Evolutionary conservation across 1,284 basidiomycete genomes (phyloP).

Genomic region (Sanghuangporus sanghuang): DNA sequence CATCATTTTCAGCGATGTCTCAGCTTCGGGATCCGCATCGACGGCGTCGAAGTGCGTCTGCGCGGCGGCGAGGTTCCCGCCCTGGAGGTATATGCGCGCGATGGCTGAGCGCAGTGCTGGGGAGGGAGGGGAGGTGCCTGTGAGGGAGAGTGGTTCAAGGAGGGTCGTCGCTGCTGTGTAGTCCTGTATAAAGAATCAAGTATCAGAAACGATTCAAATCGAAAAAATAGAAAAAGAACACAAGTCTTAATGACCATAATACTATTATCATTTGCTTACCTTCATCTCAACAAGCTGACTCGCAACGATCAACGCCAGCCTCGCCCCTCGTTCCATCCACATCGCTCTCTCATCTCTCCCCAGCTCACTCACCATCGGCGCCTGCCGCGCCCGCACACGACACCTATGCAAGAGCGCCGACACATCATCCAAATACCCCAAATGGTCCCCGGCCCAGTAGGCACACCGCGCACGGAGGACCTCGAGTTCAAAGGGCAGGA

Average conservation of each 20-base stretch:
- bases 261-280: constrained; percentile 27
- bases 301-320: constrained; percentile 65
- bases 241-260: background rate
- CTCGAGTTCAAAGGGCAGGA: constrained; percentile 76
- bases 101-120: constrained; percentile 60
- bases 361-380: constrained; percentile 6
- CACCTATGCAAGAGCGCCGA: constrained; percentile 75
- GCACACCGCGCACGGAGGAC: constrained; percentile 65
- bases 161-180: constrained; percentile 58
- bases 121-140: constrained; percentile 27
- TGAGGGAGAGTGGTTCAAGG: constrained; percentile 55
- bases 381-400: constrained; percentile 49
- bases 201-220: background rate
- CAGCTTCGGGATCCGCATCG: constrained; percentile 40
- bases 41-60: constrained; percentile 47
- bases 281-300: constrained; percentile 75
- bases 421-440: constrained; percentile 74
- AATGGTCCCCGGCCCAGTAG: constrained; percentile 71
- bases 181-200: constrained; percentile 42
- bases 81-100: constrained; percentile 68
- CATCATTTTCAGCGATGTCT: constrained; percentile 45
- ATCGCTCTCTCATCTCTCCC: constrained; percentile 48
- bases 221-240: background rate
- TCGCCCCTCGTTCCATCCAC: constrained; percentile 75
- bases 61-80: constrained; percentile 57